Conservation (phyloP, 2,329 filamentous ascomycete genomes). For the Ceratocystis variospora region DNA sequence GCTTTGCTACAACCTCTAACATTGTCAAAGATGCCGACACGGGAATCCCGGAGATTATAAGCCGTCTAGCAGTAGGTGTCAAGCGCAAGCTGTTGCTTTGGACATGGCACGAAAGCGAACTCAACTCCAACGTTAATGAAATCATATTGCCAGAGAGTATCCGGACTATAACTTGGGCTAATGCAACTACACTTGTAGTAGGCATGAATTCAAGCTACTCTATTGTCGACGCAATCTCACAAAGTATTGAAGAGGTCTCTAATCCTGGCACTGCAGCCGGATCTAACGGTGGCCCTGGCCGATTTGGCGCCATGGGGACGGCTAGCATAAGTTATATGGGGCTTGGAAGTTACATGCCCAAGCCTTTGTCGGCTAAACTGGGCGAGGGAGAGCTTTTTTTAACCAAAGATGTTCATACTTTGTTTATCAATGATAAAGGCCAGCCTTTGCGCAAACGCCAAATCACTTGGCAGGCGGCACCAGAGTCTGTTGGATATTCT, state of each 20-base stretch:
- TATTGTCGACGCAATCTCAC: constrained; percentile 68
- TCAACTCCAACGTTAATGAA: constrained; percentile 59
- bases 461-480: constrained; percentile 80
- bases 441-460: constrained; percentile 72
- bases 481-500: constrained; percentile 85
- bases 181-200: constrained; percentile 70
- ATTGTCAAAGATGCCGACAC: constrained; percentile 81
- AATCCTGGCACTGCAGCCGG: constrained; percentile 61
- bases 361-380: constrained; percentile 71
- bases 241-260: constrained; percentile 61
- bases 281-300: constrained; percentile 46
- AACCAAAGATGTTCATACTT: constrained; percentile 94
- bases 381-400: constrained; percentile 73
- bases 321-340: constrained; percentile 96
- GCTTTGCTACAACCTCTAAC: constrained; percentile 89
- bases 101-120: constrained; percentile 93
- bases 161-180: constrained; percentile 83
- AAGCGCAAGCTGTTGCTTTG: constrained; percentile 82
- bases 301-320: constrained; percentile 71
- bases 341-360: constrained; percentile 79
- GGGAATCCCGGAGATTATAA: constrained; percentile 85
- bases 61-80: constrained; percentile 77
- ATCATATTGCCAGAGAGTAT: constrained; percentile 70
- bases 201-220: constrained; percentile 88
- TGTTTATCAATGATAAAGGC: constrained; percentile 77